Evolutionary conservation across 106 monocot genomes (phyloP), one percentile per base, ranked within the genome.

Genomic region (Apostasia shenzhenica): DNA sequence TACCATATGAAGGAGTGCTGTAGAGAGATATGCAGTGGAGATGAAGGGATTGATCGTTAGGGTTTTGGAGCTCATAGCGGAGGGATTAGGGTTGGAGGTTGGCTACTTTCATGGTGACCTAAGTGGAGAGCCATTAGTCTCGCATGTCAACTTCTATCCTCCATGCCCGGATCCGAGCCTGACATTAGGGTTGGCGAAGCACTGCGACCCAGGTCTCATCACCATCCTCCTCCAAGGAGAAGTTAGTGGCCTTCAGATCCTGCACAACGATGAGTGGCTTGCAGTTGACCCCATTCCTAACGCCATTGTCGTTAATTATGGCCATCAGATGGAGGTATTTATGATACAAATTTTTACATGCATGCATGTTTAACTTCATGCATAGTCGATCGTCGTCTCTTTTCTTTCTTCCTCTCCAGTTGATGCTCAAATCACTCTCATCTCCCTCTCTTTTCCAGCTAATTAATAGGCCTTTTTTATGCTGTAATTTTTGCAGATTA

Each of bases 101-200:
- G 67, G 50, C 13, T 67, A 49, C 49, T 72, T 75, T 57, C 42
- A 57, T 2, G 79, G 68, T 42, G 60, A 75, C 10, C 67, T 65
- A 39, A 75, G 56, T 9, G 67, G 67, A 38, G 79, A 71, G 1
- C 66, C 40, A 2, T 53, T 57, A 7, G 39, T 67, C 2, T 71
- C 75, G 55, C 55, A 71, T 12, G 51, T 69, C 38, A 83, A 83
- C 68, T 54, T 68, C 67, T 83, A 79, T 42, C 54, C 75, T 4
- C 55, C 67, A 5, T 83, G 79, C 41, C 83, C 83, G 0, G 83
- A 83, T 38, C 83, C 83, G 39, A 83, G 75, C 57, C 59, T 75
- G 26, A 75, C 78, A 14, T 12, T 79, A 39, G 83, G 83, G 8
- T 39, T 83, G 41, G 56, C 72, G n/a, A 55, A 56, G 43, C 83